Evolutionary conservation across 192 early-diverging fungal species (phyloP).

Genomic region (Coemansia sp.): DNA sequence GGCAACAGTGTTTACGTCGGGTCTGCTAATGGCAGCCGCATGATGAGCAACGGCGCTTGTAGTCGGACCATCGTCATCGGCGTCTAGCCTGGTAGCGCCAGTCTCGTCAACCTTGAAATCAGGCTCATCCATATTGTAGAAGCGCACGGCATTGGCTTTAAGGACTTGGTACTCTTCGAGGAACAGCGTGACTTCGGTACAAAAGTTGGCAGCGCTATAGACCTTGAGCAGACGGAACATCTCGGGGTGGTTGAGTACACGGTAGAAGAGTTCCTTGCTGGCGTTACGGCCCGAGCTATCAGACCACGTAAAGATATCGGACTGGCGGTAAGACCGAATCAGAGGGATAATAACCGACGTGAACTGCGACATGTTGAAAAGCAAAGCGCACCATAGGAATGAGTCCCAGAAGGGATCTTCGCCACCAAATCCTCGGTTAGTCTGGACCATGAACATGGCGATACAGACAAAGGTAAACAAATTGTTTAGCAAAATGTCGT

Average conservation of each 20-base stretch:
- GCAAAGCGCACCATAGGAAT: conserved; percentile 51
- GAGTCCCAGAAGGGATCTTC: conserved; percentile 56
- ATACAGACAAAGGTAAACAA: conserved; percentile 54
- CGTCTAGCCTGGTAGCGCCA: neutral
- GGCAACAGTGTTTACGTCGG: conserved; percentile 24
- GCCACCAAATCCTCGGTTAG: conserved; percentile 46
- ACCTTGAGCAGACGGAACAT: conserved; percentile 54
- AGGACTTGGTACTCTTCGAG: conserved; percentile 60
- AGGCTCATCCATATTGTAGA: conserved; percentile 58
- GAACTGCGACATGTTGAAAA: conserved; percentile 57
- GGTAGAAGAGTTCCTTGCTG: conserved; percentile 55
- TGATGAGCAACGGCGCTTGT: conserved; percentile 6
- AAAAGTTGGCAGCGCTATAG: conserved; percentile 56
- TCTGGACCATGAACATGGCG: conserved; percentile 57
- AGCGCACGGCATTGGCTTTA: conserved; percentile 56
- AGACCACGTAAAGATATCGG: conserved; percentile 47
- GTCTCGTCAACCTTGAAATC: conserved; percentile 45
- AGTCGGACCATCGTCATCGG: conserved; percentile 10
- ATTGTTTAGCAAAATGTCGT: conserved; percentile 57
- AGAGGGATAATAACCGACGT: conserved; percentile 55
- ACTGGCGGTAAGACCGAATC: conserved; percentile 50
- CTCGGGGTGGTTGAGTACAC: conserved; percentile 55
- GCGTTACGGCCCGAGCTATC: conserved; percentile 38
- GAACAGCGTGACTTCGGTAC: conserved; percentile 55
- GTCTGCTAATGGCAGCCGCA: conserved; percentile 13